A percentile compares a stretch with the other conserved stretches of the same genome.
Conservation (phyloP, 768 basidiomycete genomes). For the Mycena leptocephala region DNA sequence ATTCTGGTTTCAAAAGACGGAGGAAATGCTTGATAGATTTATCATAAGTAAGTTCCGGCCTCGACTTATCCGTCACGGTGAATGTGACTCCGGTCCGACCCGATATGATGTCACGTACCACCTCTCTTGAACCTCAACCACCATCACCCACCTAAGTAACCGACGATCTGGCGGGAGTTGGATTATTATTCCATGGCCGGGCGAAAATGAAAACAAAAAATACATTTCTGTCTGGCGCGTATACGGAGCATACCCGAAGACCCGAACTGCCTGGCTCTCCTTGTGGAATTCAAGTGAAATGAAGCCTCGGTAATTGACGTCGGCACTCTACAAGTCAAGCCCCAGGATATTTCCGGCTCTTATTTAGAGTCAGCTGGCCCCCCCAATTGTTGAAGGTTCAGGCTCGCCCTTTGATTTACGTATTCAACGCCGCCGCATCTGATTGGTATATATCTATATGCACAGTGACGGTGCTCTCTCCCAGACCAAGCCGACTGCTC, state of each 20-base stretch:
- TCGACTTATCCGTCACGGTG: too few species aligned
- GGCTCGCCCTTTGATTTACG: background rate
- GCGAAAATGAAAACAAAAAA: too few species aligned
- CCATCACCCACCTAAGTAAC: too few species aligned
- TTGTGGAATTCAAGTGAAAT: background rate
- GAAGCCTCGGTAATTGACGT: background rate
- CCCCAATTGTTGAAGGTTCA: background rate
- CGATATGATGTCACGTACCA: too few species aligned
- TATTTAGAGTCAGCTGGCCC: background rate
- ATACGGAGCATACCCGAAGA: background rate
- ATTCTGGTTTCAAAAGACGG: too few species aligned
- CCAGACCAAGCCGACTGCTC: background rate
- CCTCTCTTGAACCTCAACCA: too few species aligned
- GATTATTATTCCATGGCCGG: too few species aligned
- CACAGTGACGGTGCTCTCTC: background rate
- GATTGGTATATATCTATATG: background rate
- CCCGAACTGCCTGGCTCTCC: background rate
- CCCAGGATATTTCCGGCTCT: background rate
- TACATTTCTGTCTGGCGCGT: too few species aligned
- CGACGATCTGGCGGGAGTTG: too few species aligned
- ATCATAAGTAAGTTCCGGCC: too few species aligned
- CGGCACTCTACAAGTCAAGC: background rate
- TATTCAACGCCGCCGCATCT: background rate
- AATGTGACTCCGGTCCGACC: too few species aligned
- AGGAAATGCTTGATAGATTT: too few species aligned